Evolutionary conservation across 148 eudicot genomes (phyloP).

Genomic region (Gaultheria prostrata): DNA sequence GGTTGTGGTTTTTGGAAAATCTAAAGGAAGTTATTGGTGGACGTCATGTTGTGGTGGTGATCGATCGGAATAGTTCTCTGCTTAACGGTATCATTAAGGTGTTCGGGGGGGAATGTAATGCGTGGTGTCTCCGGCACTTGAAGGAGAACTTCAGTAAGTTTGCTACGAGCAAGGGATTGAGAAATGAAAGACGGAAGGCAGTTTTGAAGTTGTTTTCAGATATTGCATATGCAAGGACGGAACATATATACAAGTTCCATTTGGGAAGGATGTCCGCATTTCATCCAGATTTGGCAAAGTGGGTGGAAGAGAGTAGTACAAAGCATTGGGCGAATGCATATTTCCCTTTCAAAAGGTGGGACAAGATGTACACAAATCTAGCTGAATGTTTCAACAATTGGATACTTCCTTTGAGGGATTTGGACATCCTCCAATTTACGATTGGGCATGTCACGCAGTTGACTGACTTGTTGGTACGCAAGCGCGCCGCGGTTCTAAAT

Average conservation of each 20-base stretch:
- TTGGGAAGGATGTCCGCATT: background rate
- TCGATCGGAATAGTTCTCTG: background rate
- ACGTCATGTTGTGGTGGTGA: background rate
- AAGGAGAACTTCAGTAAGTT: background rate
- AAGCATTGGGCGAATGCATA: background rate
- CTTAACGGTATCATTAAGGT: background rate
- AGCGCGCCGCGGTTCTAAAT: background rate
- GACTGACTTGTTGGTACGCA: background rate
- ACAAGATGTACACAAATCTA: background rate
- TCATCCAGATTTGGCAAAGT: background rate
- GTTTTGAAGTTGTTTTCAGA: background rate
- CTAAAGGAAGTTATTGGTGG: background rate
- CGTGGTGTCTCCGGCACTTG: background rate
- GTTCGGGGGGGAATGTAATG: background rate
- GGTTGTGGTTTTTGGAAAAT: background rate
- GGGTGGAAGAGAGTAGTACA: background rate
- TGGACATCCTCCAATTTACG: background rate
- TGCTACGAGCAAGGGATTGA: background rate
- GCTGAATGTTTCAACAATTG: background rate
- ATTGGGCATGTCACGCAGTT: background rate
- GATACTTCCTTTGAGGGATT: background rate
- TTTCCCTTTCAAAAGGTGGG: background rate
- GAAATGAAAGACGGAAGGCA: background rate
- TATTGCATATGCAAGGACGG: background rate
- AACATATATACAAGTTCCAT: background rate